These are phyloP conservation scores for Colletotrichum higginsianum DNA, from an alignment of 2,329 filamentous ascomycete genomes.

Conservation along the genomic window DNA sequence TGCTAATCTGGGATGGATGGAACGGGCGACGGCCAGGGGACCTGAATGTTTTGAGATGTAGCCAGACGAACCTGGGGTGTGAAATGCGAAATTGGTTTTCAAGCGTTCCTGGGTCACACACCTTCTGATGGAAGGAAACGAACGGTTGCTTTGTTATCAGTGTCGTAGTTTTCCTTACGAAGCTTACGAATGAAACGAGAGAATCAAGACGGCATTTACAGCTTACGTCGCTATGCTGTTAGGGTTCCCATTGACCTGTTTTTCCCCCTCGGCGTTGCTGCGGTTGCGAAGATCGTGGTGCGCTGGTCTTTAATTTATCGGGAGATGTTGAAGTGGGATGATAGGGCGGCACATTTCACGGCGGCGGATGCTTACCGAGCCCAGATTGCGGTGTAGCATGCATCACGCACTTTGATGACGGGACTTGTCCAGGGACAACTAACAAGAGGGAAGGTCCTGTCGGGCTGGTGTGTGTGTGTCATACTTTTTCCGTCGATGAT, in stretches of 20 bases:
- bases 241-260: background rate
- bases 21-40: constrained; percentile 13
- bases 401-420: background rate
- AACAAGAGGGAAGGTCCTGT: background rate
- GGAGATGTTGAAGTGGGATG: constrained; percentile 18
- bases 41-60: background rate
- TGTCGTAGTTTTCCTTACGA: constrained; percentile 9
- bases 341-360: background rate
- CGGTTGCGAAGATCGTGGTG: background rate
- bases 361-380: background rate
- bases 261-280: background rate
- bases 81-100: background rate
- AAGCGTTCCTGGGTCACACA: background rate
- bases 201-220: background rate
- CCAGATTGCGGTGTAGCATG: background rate
- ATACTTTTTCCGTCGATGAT: background rate
- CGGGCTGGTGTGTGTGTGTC: constrained; percentile 8
- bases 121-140: background rate
- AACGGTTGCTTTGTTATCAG: constrained; percentile 23
- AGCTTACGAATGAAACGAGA: constrained; percentile 15
- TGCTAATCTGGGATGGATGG: constrained; percentile 29
- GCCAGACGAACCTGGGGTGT: constrained; percentile 14
- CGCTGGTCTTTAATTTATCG: constrained; percentile 11
- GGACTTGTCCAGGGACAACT: background rate
- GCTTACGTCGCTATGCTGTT: background rate